Evolutionary conservation across 2,329 filamentous ascomycete genomes (phyloP).

Genomic region (Ophiocordyceps unilateralis): DNA sequence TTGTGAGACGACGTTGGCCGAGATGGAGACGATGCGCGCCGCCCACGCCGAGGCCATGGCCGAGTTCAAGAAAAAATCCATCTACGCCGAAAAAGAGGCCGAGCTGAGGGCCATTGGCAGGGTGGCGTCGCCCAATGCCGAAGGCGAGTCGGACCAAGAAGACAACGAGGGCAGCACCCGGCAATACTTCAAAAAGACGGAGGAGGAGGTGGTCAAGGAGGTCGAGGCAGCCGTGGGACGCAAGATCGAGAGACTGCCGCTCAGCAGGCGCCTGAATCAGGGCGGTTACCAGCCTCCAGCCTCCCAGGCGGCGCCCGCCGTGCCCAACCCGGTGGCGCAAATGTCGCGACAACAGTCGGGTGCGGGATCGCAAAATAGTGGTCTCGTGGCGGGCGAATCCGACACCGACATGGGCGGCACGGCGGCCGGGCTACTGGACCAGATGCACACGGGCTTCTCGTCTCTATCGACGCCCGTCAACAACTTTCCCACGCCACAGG

Average conservation of each 20-base stretch:
- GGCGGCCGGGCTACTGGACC: conserved; percentile 47
- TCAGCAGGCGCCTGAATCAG: conserved; percentile 56
- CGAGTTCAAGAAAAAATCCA: conserved; percentile 52
- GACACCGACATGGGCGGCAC: conserved; percentile 50
- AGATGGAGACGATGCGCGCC: conserved; percentile 71
- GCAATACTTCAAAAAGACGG: conserved; percentile 27
- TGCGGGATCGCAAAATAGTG: conserved; percentile 37
- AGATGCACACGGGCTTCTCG: conserved; percentile 47
- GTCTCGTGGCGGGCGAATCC: conserved; percentile 37
- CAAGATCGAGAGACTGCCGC: conserved; percentile 44
- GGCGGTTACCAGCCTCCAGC: conserved; percentile 57
- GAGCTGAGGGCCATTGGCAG: conserved; percentile 52
- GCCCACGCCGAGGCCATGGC: conserved; percentile 62
- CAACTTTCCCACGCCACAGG: conserved; percentile 43
- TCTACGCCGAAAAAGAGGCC: conserved; percentile 58
- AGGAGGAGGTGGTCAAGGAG: conserved; percentile 59
- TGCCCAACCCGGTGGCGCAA: conserved; percentile 12
- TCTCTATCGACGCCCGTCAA: conserved; percentile 42
- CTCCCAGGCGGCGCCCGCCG: conserved; percentile 4
- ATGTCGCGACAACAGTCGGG: conserved; percentile 38
- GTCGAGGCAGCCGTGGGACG: conserved; percentile 57
- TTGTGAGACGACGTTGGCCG: conserved; percentile 54
- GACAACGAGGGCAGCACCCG: conserved; percentile 23
- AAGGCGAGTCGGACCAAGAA: neutral
- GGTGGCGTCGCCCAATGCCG: conserved; percentile 19